These are phyloP conservation scores for Vitis labrusca DNA, from an alignment of 164 flowering plant species.

Conservation along the genomic window DNA sequence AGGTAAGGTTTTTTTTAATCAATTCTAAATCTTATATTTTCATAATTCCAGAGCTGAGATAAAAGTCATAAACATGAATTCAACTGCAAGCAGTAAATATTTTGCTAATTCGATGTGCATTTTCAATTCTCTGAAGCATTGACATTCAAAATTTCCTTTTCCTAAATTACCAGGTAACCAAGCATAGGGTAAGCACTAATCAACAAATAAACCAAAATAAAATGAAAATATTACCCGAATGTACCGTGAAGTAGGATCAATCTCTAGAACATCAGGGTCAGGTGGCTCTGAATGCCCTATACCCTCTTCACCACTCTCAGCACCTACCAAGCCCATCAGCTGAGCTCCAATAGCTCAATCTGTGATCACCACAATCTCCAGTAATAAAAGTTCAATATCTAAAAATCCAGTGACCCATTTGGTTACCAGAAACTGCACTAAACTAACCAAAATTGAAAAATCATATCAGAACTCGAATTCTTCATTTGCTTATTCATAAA, in stretches of 20 bases:
- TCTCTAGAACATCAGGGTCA: constrained; percentile 46
- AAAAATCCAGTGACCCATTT: too few species aligned
- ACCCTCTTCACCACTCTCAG: constrained; percentile 19
- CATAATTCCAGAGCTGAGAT: too few species aligned
- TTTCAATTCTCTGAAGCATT: not conserved
- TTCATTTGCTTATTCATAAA: too few species aligned
- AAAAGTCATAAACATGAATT: too few species aligned
- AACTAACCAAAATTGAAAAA: too few species aligned
- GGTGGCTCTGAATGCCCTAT: constrained; percentile 28
- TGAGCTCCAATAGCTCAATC: too few species aligned
- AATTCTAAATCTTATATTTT: too few species aligned
- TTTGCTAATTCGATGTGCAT: too few species aligned
- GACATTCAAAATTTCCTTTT: not conserved
- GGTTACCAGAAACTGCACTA: too few species aligned
- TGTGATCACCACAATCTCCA: too few species aligned
- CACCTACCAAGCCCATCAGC: constrained; percentile 19
- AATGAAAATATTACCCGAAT: constrained; percentile 36
- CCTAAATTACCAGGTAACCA: not conserved
- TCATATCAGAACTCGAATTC: too few species aligned
- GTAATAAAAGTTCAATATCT: too few species aligned
- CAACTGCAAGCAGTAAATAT: not conserved
- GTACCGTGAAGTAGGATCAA: constrained; percentile 52
- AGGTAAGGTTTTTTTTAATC: not conserved
- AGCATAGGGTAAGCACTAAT: not conserved
- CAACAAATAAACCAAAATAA: constrained; percentile 2